phyloP scores from a whole-genome alignment of 805 yeast species.

The Kregervanrija pseudodelftensis region DNA sequence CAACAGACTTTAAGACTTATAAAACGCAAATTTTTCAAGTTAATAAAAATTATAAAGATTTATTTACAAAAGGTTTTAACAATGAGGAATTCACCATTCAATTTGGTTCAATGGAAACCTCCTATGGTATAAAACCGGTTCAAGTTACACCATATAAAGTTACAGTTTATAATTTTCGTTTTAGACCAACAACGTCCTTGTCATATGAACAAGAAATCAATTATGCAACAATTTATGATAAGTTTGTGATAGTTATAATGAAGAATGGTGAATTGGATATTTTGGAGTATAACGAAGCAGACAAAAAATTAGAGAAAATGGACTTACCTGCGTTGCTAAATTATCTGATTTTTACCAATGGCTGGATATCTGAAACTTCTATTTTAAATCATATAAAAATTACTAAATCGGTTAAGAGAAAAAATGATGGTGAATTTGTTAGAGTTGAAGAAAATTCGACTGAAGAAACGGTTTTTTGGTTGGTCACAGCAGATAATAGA shows the following conservation, averaged over 20 bases:
- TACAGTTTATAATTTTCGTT: constrained; percentile 53
- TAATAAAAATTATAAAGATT: constrained; percentile 51
- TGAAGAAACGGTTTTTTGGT: constrained; percentile 45
- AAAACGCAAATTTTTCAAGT: constrained; percentile 66
- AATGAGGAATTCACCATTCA: constrained; percentile 58
- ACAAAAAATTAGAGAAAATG: constrained; percentile 19
- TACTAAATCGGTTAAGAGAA: constrained; percentile 20
- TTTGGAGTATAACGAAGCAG: constrained; percentile 31
- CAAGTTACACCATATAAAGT: constrained; percentile 69
- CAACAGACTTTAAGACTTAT: constrained; percentile 58
- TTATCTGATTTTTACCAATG: constrained; percentile 53
- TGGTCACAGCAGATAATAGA: constrained; percentile 73
- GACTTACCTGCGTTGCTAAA: constrained; percentile 29
- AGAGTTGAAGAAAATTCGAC: constrained; percentile 14
- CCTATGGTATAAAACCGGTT: constrained; percentile 47
- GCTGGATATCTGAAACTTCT: constrained; percentile 50
- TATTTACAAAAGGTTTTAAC: constrained; percentile 56
- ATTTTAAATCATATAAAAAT: constrained; percentile 37
- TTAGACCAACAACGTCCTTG: constrained; percentile 45
- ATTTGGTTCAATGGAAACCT: constrained; percentile 40
- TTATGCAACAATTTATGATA: constrained; percentile 56
- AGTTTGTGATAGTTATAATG: constrained; percentile 54
- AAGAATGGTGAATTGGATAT: constrained; percentile 67
- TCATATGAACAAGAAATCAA: constrained; percentile 55
- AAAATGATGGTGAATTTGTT: constrained; percentile 17